Percentiles rank a stretch among this genome's conserved stretches.
Evolutionary conservation across 495 filamentous ascomycete genomes (phyloP).

Genomic region (Achaetomiella virescens): DNA sequence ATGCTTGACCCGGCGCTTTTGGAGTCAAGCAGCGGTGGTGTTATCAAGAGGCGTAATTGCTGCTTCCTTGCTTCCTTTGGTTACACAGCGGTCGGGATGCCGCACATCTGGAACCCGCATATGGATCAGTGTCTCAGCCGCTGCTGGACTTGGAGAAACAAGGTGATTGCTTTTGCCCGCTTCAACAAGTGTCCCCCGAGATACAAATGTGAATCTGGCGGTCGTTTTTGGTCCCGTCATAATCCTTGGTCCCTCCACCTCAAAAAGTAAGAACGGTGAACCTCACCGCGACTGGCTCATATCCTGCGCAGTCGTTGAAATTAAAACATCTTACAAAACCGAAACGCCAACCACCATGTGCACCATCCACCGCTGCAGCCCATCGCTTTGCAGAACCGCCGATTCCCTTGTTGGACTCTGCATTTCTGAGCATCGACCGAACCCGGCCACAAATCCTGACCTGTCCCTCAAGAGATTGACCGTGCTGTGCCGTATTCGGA

Average conservation of each 20-base stretch:
- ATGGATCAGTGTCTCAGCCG: background rate
- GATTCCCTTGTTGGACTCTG: no score
- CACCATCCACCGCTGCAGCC: background rate
- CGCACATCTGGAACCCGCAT: background rate
- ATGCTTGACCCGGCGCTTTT: constrained; percentile 2
- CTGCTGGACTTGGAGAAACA: background rate
- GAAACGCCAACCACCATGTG: background rate
- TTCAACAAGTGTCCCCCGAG: background rate
- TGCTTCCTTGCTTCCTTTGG: background rate
- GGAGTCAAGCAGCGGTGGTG: background rate
- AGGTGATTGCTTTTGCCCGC: background rate
- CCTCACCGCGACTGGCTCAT: background rate
- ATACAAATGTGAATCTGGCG: background rate
- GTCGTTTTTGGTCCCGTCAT: background rate
- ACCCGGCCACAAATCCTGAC: background rate
- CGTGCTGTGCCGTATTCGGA: background rate
- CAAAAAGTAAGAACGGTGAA: background rate
- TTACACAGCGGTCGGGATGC: background rate
- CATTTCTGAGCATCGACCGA: no score
- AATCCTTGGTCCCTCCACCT: background rate
- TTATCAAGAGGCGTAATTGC: background rate
- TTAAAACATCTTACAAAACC: constrained; percentile 7
- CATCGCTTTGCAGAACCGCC: no score
- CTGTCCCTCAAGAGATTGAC: no score
- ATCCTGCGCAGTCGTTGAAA: background rate